Evolutionary conservation across 768 basidiomycete species (phyloP), one percentile per base, ranked within the genome.

Genomic region (Boletus speciosus): DNA sequence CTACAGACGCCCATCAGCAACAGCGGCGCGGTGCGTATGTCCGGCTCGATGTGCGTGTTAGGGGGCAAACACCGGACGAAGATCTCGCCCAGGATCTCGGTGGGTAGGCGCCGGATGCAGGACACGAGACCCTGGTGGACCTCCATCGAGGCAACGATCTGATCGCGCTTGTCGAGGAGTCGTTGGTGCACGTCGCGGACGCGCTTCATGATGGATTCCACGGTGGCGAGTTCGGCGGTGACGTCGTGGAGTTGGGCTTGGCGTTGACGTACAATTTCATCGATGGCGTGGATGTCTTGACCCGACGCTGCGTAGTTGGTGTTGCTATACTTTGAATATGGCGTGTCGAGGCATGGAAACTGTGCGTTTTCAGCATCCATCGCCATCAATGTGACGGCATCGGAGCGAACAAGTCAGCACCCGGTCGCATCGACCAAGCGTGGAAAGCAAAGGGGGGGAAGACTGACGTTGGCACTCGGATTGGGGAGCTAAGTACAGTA

Each of bases 61-160:
- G 50, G n/a, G 4, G 66, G 61, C n/a, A 74, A 59, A 57, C 73
- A 76, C 16, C 70, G 67, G 9, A 61, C 59, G 61, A 81, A 81
- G 35, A 83, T 76, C 62, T 79, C 76, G 35, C 73, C 71, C 31
- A 74, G 71, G 4, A 81, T 61, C 61, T 82, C 81, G 2, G 74
- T 41, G 6, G 80, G 79, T 7, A 82, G 32, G 2, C 61, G 49
- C 15, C 61, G 63, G 52, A 81, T 75, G 36, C 60, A 58, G 8
- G 65, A 63, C 27, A 62, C 32, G 1, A 72, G 58, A 3, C 65
- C 58, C 15, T 35, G 56, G 46, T 71, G 67, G 2, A 35, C 47
- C 4, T 56, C 35, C 50, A 69, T 58, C 12, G 63, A 67, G 19
- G 37, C 15, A 1, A 35, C 19, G 15, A 67, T 53, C 43, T 51